phyloP scores from a whole-genome alignment of 1,284 basidiomycete genomes.

The Grifola frondosa region DNA sequence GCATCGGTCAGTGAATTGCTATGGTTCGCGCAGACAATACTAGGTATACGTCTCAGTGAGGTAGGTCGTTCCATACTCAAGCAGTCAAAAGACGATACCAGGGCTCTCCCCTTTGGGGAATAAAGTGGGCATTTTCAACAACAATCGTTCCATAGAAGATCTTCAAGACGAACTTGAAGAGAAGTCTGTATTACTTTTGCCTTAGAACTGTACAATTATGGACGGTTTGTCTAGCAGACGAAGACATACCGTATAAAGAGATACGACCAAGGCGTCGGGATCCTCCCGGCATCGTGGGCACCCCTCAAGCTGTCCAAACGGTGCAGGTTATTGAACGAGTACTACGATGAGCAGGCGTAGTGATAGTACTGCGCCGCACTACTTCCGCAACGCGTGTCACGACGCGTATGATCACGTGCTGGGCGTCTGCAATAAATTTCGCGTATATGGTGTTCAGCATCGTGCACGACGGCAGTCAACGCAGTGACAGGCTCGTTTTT shows the following conservation, averaged over 20 bases:
- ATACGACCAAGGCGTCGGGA: slow-evolving; percentile 68
- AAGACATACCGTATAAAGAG: slow-evolving; percentile 59
- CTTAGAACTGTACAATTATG: not conserved
- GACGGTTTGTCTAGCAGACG: not conserved
- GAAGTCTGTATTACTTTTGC: slow-evolving; percentile 40
- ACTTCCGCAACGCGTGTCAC: not conserved
- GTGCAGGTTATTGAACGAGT: too few species aligned
- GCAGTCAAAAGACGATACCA: slow-evolving; percentile 47
- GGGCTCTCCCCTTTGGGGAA: slow-evolving; percentile 69
- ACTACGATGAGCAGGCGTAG: too few species aligned
- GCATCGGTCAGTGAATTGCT: slow-evolving; percentile 85
- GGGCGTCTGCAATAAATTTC: not conserved
- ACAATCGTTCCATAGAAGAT: slow-evolving; percentile 88
- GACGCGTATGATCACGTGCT: not conserved
- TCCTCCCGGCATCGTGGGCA: too few species aligned
- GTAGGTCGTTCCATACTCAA: not conserved
- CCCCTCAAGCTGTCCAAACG: too few species aligned
- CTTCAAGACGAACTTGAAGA: slow-evolving; percentile 79
- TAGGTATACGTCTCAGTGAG: slow-evolving; percentile 22
- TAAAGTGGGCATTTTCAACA: slow-evolving; percentile 72
- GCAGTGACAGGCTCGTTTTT: too few species aligned
- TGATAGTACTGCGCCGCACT: too few species aligned
- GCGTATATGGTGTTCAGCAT: slow-evolving; percentile 1
- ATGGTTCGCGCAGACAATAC: slow-evolving; percentile 78
- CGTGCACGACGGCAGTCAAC: slow-evolving; percentile 3